Conservation (phyloP, 2,329 filamentous ascomycete genomes). For the Aspergillus vadensis region DNA sequence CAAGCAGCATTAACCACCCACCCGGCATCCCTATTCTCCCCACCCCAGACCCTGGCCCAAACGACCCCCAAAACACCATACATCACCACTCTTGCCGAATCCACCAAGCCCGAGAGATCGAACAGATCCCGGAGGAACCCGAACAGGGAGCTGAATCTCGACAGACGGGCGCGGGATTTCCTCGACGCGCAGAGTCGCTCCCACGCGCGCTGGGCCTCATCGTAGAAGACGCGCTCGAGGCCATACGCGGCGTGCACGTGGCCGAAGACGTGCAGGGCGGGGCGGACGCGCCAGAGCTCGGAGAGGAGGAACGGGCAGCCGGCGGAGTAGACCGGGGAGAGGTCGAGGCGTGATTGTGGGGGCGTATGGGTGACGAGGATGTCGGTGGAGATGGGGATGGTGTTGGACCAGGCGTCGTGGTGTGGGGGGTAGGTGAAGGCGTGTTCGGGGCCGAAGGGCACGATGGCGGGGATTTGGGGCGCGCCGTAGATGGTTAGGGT, state of each 20-base stretch:
- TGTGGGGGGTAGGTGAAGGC: constrained; percentile 74
- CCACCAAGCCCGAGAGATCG: constrained; percentile 47
- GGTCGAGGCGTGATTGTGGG: constrained; percentile 68
- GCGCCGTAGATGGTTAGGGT: constrained; percentile 75
- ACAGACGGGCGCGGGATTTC: constrained; percentile 26
- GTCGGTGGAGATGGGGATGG: constrained; percentile 71
- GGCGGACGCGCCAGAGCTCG: constrained; percentile 74
- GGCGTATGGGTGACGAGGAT: constrained; percentile 81
- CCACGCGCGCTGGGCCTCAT: constrained; percentile 70
- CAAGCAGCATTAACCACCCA: constrained; percentile 63
- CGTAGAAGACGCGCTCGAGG: constrained; percentile 70
- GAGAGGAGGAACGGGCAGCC: constrained; percentile 71
- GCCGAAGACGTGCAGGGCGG: constrained; percentile 78
- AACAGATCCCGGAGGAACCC: constrained; percentile 41
- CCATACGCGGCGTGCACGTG: constrained; percentile 80
- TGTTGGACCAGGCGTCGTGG: constrained; percentile 70
- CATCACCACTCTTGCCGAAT: constrained; percentile 53
- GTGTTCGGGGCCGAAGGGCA: constrained; percentile 69
- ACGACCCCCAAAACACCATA: constrained; percentile 59
- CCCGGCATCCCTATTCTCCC: constrained; percentile 49
- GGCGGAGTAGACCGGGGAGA: constrained; percentile 58
- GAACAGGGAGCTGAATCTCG: constrained; percentile 26
- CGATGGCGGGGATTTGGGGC: constrained; percentile 69
- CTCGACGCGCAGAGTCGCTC: constrained; percentile 60
- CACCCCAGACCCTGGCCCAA: constrained; percentile 63